Conservation (phyloP, 1,284 basidiomycete genomes). For the Rhizoctonia solani region DNA sequence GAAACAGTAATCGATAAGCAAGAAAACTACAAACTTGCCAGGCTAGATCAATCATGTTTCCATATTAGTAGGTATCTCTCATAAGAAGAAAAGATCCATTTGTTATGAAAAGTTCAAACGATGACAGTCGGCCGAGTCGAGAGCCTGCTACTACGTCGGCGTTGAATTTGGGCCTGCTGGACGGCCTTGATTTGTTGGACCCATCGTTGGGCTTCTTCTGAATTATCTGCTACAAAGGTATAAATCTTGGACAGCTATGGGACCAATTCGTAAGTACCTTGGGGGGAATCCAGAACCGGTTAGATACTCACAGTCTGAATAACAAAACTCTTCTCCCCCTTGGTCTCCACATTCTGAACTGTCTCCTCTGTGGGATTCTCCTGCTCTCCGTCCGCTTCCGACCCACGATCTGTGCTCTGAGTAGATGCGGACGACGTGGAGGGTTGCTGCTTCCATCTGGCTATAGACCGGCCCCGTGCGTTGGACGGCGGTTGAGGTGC, state of each 20-base stretch:
- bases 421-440: not conserved
- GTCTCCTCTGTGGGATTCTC: constrained; percentile 4
- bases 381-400: not conserved
- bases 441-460: constrained; percentile 16
- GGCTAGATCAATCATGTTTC: no score
- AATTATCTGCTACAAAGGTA: constrained; percentile 36
- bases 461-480: constrained; percentile 13
- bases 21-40: no score
- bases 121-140: constrained; percentile 9
- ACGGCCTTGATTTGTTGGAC: constrained; percentile 36
- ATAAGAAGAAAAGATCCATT: no score
- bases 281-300: not conserved
- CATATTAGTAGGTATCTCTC: no score
- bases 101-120: no score
- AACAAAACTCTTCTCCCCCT: constrained; percentile 37
- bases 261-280: not conserved
- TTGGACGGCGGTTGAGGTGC: not conserved
- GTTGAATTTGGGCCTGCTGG: constrained; percentile 1
- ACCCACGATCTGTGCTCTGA: constrained; percentile 14
- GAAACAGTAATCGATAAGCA: not conserved
- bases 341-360: constrained; percentile 34
- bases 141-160: not conserved
- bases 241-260: constrained; percentile 34
- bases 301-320: constrained; percentile 38
- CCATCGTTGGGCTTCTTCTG: constrained; percentile 27